These are phyloP conservation scores for Periconia macrospinosa DNA, from an alignment of 2,329 filamentous ascomycete species.

Conservation along the genomic window DNA sequence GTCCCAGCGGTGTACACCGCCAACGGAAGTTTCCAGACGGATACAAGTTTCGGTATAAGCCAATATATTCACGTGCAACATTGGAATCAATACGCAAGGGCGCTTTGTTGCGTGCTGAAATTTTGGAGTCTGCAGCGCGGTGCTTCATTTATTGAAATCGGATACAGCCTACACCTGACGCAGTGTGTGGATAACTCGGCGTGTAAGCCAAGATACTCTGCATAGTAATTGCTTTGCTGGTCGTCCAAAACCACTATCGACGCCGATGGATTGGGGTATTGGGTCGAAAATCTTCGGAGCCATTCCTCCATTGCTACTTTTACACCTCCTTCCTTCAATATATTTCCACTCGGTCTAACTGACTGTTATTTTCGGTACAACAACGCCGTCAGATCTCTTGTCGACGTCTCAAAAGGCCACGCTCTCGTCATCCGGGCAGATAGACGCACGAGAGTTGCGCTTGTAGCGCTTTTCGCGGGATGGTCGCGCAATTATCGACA, in stretches of 20 bases:
- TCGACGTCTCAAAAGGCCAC: neutral
- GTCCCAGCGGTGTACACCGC: constrained; percentile 1
- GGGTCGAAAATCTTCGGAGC: constrained; percentile 7
- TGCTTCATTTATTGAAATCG: too few relatives aligned
- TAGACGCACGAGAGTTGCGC: neutral
- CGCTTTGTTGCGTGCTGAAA: too few relatives aligned
- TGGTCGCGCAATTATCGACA: neutral
- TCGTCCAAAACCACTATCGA: neutral
- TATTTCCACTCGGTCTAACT: neutral
- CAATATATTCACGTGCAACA: too few relatives aligned
- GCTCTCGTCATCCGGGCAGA: too few relatives aligned
- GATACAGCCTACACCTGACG: neutral
- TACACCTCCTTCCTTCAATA: neutral
- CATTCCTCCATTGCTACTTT: constrained; percentile 6
- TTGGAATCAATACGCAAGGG: too few relatives aligned
- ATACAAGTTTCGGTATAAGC: too few relatives aligned
- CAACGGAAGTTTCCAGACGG: constrained; percentile 3
- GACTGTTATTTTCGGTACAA: neutral
- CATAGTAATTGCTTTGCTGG: neutral
- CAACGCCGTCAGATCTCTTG: neutral
- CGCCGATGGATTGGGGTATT: neutral
- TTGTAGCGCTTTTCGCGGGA: neutral
- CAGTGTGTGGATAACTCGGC: neutral
- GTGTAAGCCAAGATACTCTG: neutral
- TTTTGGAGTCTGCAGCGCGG: too few relatives aligned